Percentiles rank a stretch among this genome's conserved stretches.
Evolutionary conservation across 2,329 filamentous ascomycete species (phyloP).

Genomic region (Dothidotthia symphoricarpi): DNA sequence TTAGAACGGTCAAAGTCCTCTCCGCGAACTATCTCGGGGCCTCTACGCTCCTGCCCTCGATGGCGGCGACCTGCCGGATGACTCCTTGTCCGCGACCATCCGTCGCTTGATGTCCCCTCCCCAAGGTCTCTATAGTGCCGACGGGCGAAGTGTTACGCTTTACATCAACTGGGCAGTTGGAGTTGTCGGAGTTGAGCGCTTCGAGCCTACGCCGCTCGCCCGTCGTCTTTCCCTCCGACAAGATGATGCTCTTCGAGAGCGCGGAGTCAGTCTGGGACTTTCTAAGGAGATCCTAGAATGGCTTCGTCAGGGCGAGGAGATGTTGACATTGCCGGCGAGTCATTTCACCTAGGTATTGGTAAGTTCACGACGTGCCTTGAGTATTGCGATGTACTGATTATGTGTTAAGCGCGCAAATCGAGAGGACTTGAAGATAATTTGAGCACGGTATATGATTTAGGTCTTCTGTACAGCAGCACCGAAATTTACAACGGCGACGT

Average conservation of each 20-base stretch:
- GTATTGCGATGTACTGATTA: no score
- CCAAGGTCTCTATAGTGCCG: background rate
- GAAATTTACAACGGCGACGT: no score
- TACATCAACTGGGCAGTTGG: conserved; percentile 8
- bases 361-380: no score
- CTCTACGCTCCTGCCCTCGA: conserved; percentile 6
- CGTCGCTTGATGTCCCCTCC: conserved; percentile 5
- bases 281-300: conserved; percentile 1
- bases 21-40: conserved; percentile 1
- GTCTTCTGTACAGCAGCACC: no score
- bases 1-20: no score
- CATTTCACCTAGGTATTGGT: no score
- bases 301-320: conserved; percentile 1
- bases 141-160: conserved; percentile 2
- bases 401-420: no score
- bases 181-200: conserved; percentile 5
- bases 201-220: conserved; percentile 1
- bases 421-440: no score
- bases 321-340: no score
- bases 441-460: no score
- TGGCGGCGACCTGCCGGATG: conserved; percentile 1
- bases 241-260: conserved; percentile 1
- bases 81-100: conserved; percentile 2
- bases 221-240: conserved; percentile 1
- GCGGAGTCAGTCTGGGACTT: conserved; percentile 1